Evolutionary conservation across 2,329 filamentous ascomycete species (phyloP), one percentile per base, ranked within the genome.

Genomic region (Penicillium sp.): DNA sequence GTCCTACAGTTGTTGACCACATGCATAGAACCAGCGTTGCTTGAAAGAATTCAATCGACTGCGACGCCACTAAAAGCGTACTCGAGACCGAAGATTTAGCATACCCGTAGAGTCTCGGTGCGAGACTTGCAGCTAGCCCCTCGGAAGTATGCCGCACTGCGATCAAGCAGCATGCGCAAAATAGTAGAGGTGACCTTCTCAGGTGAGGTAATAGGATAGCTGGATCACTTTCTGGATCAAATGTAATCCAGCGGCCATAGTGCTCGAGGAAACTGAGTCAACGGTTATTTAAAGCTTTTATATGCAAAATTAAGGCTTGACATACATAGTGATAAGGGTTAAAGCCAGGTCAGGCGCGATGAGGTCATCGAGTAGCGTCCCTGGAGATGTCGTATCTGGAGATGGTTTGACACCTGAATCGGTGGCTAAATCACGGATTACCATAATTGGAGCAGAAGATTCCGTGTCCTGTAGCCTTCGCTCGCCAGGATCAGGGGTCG

Each of bases 1-100:
- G 71, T 1, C 71, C 71, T 1, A 75, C 71, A 1, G 73, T 75
- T 0, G 72, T 76, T 4, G 73, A 75, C 73, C 73, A 75, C 59
- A 75, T 58, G 44, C 68, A 70, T 4, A 75, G 58, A n/a, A 75
- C 63, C 1, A 75, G 53, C 6, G 64, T 61, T 6, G 72, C 69
- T 55, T 75, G 73, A 38, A 75, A 75, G 53, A 75, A 75, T 23
- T 72, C 70, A 9, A 73, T 59, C 2, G 67, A 52, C 42, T 75
- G 73, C 4, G 72, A 71, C 3, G 67, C 64, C 2, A 58, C 55
- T 4, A 75, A 62, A 28, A 75, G 56, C 0, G 63, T 58, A 3
- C 50, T 53, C 1, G 61, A 61, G 6, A 59, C 47, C 12, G 60
- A 51, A 3, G 59, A 56, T 12, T 54, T 52, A 4, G 66, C 72